Evolutionary conservation across 1,139 yeast genomes (phyloP), one percentile per base, ranked within the genome.

Genomic region (Spathaspora sp.): DNA sequence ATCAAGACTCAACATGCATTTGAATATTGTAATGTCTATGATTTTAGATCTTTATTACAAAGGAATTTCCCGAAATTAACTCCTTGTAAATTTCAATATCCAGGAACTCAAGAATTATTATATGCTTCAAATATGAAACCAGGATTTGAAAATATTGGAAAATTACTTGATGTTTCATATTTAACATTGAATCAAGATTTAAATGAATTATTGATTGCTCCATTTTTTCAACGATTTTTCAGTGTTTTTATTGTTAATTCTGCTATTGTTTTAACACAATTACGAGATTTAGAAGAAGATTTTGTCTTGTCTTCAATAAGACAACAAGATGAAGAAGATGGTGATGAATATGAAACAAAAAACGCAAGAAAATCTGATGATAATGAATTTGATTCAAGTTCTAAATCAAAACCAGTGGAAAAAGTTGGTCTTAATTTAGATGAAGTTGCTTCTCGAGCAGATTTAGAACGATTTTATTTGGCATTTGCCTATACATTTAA

Each of bases 271-370:
- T 72, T 93, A 47, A 86, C 91, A 4, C 86, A 85, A 57, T 78
- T 93, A 59, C 79, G 95, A 54, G 89, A 89, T 54, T 81, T 82
- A 11, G 98, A 93, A 61, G 99, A 93, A 58, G 98, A 93, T 60
- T 78, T 82, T 38, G 66, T 85, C 46, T 64, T 88, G 46, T 80
- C 89, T 10, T 68, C 75, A 2, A 60, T 67, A 44, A 70, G 70
- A 47, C 64, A 56, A 48, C 61, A 60, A 38, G 68, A 70, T 41
- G 60, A 60, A 38, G 65, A 64, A 40, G 56, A 46, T 10, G 49
- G 47, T 36, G 54, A 51, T 10, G 50, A 49, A 38, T 50, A 53
- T 16, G 48, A 45, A 11, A 38, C 41, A 7, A 43, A 40, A 10
- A 15, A 6, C 13, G 2, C 36, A 4, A 15, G 9, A 4, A 7